phyloP scores from a whole-genome alignment of 2,329 filamentous ascomycete genomes.

The Colletotrichum spinosum region DNA sequence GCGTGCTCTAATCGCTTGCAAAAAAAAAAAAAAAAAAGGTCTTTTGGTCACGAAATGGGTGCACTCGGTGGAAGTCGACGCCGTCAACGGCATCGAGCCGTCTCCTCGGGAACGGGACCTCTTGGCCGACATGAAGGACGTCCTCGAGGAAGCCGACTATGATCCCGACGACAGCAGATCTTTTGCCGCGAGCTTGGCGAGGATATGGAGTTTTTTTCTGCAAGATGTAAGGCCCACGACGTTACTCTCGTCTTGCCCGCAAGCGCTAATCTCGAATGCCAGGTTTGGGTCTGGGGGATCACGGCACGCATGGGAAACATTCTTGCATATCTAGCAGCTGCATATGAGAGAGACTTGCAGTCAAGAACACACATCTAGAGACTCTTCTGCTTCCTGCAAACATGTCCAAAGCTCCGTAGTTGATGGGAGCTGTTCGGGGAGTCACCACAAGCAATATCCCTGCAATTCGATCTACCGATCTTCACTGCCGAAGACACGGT shows the following conservation, averaged over 20 bases:
- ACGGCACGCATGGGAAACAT: slow-evolving; percentile 1
- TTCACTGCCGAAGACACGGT: too few species aligned
- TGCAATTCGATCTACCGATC: too few species aligned
- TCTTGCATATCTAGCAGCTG: slow-evolving; percentile 5
- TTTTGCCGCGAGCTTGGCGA: neutral
- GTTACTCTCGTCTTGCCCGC: too few species aligned
- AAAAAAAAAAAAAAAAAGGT: neutral
- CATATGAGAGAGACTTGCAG: slow-evolving; percentile 1
- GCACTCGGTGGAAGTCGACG: neutral
- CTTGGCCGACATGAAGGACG: neutral
- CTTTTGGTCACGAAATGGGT: slow-evolving; percentile 2
- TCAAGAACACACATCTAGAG: too few species aligned
- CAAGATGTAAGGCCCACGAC: neutral
- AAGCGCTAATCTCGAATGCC: too few species aligned
- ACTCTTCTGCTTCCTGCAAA: too few species aligned
- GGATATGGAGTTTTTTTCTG: neutral
- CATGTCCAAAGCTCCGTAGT: too few species aligned
- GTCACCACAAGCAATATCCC: too few species aligned
- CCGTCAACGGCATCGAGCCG: neutral
- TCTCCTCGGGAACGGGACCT: neutral
- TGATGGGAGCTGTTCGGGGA: too few species aligned
- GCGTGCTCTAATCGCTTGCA: neutral
- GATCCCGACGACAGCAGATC: neutral
- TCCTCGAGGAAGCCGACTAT: slow-evolving; percentile 3
- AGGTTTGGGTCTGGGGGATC: slow-evolving; percentile 22